A percentile compares a stretch with the other conserved stretches of the same genome.
phyloP scores from a whole-genome alignment of 2,329 filamentous ascomycete genomes.

The Phialophora expanda region DNA sequence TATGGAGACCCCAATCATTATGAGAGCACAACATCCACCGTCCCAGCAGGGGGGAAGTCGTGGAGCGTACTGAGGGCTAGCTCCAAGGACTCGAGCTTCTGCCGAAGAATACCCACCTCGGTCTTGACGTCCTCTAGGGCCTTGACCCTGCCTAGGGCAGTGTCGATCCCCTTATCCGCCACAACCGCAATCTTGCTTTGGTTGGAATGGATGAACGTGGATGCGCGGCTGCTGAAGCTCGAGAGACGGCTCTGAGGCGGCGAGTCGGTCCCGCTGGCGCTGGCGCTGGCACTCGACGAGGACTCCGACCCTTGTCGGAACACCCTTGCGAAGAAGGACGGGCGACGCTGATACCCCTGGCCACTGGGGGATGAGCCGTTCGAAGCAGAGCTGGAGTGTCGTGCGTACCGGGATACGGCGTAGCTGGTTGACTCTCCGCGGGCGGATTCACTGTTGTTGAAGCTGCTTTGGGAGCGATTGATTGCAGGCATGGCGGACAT shows the following conservation, averaged over 20 bases:
- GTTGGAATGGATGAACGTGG: background rate
- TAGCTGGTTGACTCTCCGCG: background rate
- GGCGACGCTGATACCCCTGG: slow-evolving; percentile 1
- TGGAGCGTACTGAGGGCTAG: background rate
- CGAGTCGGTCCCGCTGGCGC: background rate
- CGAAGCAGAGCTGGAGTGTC: slow-evolving; percentile 4
- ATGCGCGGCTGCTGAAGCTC: slow-evolving; percentile 11
- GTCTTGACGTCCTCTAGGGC: slow-evolving; percentile 4
- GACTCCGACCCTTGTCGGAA: slow-evolving; percentile 4
- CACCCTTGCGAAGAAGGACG: slow-evolving; percentile 2
- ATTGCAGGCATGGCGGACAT: slow-evolving; percentile 5
- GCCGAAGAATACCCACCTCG: slow-evolving; percentile 4
- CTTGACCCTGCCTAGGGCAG: background rate
- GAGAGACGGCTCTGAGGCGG: slow-evolving; percentile 9
- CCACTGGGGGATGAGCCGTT: background rate
- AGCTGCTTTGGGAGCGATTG: background rate
- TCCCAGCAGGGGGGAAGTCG: background rate
- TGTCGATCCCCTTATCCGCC: background rate
- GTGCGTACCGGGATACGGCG: background rate
- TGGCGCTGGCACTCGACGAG: background rate
- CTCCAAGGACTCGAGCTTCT: slow-evolving; percentile 7
- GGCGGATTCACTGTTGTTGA: background rate
- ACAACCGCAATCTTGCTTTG: background rate
- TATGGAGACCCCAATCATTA: background rate
- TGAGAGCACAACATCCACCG: slow-evolving; percentile 3